Conservation (phyloP, 768 basidiomycete genomes). For the Mycena crocata region DNA sequence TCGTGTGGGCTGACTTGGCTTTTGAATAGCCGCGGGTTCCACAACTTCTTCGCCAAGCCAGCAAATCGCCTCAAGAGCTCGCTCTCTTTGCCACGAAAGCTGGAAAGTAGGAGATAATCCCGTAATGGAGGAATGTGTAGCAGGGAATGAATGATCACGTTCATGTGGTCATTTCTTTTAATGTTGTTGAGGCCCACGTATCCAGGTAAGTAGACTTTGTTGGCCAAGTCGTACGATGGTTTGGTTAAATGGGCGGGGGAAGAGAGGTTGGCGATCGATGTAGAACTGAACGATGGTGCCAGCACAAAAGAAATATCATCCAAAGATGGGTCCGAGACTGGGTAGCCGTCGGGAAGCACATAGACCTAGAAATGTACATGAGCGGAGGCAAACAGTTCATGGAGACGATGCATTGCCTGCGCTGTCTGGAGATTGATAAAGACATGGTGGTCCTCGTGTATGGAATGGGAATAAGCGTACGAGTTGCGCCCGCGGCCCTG, state of each 20-base stretch:
- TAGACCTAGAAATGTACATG: constrained; percentile 75
- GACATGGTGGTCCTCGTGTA: constrained; percentile 98
- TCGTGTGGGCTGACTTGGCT: constrained; percentile 99
- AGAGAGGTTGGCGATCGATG: constrained; percentile 65
- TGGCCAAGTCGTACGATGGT: constrained; percentile 86
- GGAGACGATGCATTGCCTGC: constrained; percentile 68
- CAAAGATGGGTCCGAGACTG: constrained; percentile 94
- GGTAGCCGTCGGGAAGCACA: constrained; percentile 97
- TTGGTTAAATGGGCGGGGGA: constrained; percentile 70
- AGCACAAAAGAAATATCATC: constrained; percentile 95
- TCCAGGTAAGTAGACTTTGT: constrained; percentile 88
- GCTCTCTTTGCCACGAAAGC: constrained; percentile 78
- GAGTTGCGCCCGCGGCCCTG: constrained; percentile 95
- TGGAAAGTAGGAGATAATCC: constrained; percentile 85
- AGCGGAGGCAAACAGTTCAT: constrained; percentile 28
- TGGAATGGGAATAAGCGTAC: constrained; percentile 96
- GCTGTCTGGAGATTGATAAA: constrained; percentile 96
- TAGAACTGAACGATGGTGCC: constrained; percentile 83
- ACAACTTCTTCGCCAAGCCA: constrained; percentile 89
- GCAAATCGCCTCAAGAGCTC: constrained; percentile 93
- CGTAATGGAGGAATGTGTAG: constrained; percentile 92
- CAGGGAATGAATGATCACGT: constrained; percentile 94
- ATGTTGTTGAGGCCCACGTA: constrained; percentile 98
- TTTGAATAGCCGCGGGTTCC: constrained; percentile 98
- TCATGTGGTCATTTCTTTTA: constrained; percentile 97